A percentile compares a stretch with the other conserved stretches of the same genome.
Evolutionary conservation across 2,329 filamentous ascomycete genomes (phyloP).

Genomic region (Herpotrichia juniperi): DNA sequence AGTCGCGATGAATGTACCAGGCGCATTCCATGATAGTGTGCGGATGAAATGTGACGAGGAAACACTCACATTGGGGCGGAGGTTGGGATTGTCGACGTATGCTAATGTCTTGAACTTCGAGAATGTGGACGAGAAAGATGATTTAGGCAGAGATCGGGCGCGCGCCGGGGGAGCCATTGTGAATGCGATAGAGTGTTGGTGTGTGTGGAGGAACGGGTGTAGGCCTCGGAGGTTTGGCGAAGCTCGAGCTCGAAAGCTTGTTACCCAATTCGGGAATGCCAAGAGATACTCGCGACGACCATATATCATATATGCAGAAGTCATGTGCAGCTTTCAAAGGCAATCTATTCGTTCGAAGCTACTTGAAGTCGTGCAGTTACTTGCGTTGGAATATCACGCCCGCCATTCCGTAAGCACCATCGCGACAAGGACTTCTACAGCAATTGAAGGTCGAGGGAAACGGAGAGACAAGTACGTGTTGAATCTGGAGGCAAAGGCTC

Average conservation of each 20-base stretch:
- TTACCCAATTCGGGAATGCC: not conserved
- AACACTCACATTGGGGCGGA: constrained; percentile 37
- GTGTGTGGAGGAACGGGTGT: not conserved
- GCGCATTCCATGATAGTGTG: constrained; percentile 86
- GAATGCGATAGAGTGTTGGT: not conserved
- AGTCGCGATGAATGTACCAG: constrained; percentile 83
- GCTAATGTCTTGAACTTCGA: constrained; percentile 70
- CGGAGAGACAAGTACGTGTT: no score
- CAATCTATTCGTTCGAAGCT: no score
- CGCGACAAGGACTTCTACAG: no score
- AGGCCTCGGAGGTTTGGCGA: not conserved
- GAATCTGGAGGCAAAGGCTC: no score
- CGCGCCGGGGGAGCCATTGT: constrained; percentile 48
- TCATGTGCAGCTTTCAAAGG: no score
- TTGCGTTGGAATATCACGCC: no score
- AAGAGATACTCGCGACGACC: not conserved
- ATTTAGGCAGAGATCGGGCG: constrained; percentile 68
- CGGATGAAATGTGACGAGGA: constrained; percentile 58
- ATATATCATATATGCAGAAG: no score
- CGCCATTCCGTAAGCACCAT: no score
- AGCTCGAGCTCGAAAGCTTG: not conserved
- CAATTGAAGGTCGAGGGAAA: no score
- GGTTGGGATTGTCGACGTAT: constrained; percentile 58
- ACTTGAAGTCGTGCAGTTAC: no score
- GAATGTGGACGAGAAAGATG: constrained; percentile 72